Evolutionary conservation across 2,329 filamentous ascomycete species (phyloP).

Genomic region (Decorospora gaudefroyi): DNA sequence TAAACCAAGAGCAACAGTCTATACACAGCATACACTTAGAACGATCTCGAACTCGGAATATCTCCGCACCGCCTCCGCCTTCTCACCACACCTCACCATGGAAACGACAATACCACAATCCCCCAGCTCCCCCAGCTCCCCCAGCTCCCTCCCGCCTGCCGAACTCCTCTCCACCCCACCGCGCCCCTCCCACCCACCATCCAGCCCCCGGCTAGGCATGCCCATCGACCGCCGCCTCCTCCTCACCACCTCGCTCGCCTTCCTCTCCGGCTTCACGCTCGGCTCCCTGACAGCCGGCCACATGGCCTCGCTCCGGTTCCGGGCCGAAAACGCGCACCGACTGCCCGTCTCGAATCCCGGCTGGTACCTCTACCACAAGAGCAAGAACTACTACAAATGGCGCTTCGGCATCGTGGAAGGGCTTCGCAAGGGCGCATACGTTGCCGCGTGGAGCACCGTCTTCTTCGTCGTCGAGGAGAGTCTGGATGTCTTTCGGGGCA

Average conservation of each 20-base stretch:
- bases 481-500: constrained; percentile 69
- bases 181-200: constrained; percentile 11
- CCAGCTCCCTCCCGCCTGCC: neutral
- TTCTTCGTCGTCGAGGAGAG: constrained; percentile 85
- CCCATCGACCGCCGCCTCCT: constrained; percentile 68
- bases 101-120: neutral
- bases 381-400: constrained; percentile 88
- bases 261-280: constrained; percentile 69
- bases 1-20: neutral
- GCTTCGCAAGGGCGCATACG: constrained; percentile 69
- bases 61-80: constrained; percentile 25
- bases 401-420: constrained; percentile 79
- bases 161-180: constrained; percentile 8
- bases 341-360: constrained; percentile 79
- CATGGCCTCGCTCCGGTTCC: constrained; percentile 78
- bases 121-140: neutral
- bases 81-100: constrained; percentile 6
- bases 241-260: constrained; percentile 65
- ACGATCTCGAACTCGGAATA: neutral
- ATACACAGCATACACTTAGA: neutral
- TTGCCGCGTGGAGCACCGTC: constrained; percentile 72
- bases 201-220: constrained; percentile 59
- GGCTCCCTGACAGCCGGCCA: constrained; percentile 74
- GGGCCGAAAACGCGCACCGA: constrained; percentile 94
- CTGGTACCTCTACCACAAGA: constrained; percentile 99